Conservation (phyloP, 441 rosid species). For the Jatropha podagrica region DNA sequence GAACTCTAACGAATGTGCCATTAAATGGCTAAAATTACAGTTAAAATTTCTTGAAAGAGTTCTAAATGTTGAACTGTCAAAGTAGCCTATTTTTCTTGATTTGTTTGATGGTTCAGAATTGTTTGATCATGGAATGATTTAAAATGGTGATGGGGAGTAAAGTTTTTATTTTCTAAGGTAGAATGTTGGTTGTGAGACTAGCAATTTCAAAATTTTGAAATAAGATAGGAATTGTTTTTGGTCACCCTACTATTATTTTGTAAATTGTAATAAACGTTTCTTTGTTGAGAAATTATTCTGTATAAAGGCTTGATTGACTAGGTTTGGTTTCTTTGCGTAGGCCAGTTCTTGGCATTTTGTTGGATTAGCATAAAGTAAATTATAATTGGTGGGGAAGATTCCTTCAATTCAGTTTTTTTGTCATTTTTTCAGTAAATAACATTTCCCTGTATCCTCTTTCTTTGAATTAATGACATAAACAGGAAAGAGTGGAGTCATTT, state of each 20-base stretch:
- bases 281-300: background rate
- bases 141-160: background rate
- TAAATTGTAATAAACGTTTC: background rate
- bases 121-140: background rate
- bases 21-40: background rate
- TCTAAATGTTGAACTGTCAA: background rate
- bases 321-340: background rate
- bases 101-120: background rate
- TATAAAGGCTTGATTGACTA: background rate
- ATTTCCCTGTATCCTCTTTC: background rate
- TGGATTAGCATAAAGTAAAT: background rate
- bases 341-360: background rate
- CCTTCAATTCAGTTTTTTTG: background rate
- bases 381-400: background rate
- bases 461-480: conserved; percentile 22
- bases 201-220: background rate
- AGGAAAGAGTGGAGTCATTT: conserved; percentile 81
- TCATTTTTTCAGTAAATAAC: background rate
- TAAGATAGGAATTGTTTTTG: background rate
- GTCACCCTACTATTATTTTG: background rate
- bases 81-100: background rate
- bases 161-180: background rate
- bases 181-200: background rate
- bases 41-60: background rate
- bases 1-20: background rate